phyloP scores from a whole-genome alignment of 805 yeast genomes.

The Yamadazyma sp. region DNA sequence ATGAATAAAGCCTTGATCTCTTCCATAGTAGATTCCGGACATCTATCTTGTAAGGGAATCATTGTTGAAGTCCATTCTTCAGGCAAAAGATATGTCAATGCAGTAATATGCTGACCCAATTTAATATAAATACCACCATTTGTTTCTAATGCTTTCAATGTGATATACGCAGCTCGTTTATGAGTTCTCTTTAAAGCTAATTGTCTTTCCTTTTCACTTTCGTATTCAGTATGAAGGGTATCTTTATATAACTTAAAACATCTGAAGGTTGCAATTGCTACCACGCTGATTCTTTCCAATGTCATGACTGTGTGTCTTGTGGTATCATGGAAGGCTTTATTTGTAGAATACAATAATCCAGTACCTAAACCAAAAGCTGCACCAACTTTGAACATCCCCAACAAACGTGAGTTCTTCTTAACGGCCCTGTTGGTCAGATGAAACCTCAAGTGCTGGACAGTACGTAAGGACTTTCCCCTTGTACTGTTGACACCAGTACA shows the following conservation, averaged over 20 bases:
- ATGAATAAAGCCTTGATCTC: constrained; percentile 67
- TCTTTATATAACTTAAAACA: constrained; percentile 72
- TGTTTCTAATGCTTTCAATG: constrained; percentile 71
- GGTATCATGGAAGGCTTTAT: constrained; percentile 31
- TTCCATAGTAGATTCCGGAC: constrained; percentile 75
- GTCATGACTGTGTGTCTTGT: constrained; percentile 34
- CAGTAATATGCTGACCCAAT: constrained; percentile 91
- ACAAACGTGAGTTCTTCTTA: neutral
- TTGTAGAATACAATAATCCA: constrained; percentile 30
- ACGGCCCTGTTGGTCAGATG: too few relatives aligned
- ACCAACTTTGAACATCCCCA: constrained; percentile 16
- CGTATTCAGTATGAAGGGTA: constrained; percentile 46
- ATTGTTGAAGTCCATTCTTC: constrained; percentile 93
- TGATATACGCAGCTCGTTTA: constrained; percentile 68
- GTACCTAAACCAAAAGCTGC: constrained; percentile 27
- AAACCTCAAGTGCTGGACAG: too few relatives aligned
- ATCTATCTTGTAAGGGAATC: constrained; percentile 87
- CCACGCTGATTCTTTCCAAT: constrained; percentile 56
- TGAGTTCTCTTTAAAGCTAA: constrained; percentile 67
- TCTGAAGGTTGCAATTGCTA: constrained; percentile 61
- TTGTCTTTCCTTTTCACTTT: constrained; percentile 40
- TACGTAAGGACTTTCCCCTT: too few relatives aligned
- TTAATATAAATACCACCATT: constrained; percentile 95
- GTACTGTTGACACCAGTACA: too few relatives aligned
- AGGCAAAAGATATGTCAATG: constrained; percentile 88